Evolutionary conservation across 1,139 yeast species (phyloP).

Genomic region (Blastobotrys ciferrii): DNA sequence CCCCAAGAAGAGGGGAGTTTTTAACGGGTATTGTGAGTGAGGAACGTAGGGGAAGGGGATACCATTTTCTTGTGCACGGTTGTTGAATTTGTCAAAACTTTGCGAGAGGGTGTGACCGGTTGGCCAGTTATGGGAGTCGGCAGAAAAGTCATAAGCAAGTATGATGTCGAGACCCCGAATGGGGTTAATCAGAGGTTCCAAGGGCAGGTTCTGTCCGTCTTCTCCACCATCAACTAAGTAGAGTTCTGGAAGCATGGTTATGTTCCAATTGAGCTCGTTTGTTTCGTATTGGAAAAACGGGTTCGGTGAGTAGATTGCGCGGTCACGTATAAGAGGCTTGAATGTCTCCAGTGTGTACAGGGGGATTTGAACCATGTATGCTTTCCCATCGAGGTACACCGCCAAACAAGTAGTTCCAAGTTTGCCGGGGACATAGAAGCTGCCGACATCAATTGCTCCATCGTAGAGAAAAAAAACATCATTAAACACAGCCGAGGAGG

Average conservation of each 20-base stretch:
- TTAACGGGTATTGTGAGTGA: conserved; percentile 34
- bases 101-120: conserved; percentile 45
- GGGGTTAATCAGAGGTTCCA: conserved; percentile 70
- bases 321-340: conserved; percentile 14
- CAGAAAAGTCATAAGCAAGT: conserved; percentile 81
- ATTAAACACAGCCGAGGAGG: conserved; percentile 75
- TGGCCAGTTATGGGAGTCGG: conserved; percentile 76
- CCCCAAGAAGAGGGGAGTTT: conserved; percentile 70
- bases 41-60: conserved; percentile 82
- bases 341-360: conserved; percentile 2
- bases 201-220: conserved; percentile 72
- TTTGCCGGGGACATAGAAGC: background rate
- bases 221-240: conserved; percentile 83
- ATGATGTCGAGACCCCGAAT: conserved; percentile 72
- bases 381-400: background rate
- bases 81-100: conserved; percentile 39
- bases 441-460: background rate
- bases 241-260: conserved; percentile 7
- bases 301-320: conserved; percentile 52
- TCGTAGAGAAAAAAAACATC: conserved; percentile 40
- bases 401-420: conserved; percentile 1
- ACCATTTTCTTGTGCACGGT: conserved; percentile 8
- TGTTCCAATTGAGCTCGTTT: conserved; percentile 10
- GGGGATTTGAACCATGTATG: background rate
- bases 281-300: conserved; percentile 48